Base-by-base conservation (phyloP, 1,139 yeast genomes). In the Hanseniaspora sp. region DNA sequence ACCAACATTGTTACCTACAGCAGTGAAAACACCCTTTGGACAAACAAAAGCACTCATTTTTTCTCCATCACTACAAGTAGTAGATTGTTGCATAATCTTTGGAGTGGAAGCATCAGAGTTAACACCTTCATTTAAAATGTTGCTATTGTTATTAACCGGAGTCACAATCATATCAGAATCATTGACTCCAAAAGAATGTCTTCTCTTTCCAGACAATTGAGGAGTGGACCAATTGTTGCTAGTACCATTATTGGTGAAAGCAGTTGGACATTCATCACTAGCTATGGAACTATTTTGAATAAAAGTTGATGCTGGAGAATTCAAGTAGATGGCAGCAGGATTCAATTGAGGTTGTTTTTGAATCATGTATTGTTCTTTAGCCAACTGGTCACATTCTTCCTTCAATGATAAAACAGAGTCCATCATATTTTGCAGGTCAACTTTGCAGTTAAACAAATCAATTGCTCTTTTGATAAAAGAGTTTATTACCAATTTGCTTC, bases 391-490 rank as follows among this genome's bases (percentile, higher is more conserved):
- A 28, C 54, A 51, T 2, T 34, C 41, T 8, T 44, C 54, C 12
- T 44, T 18, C 23, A 51, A 37, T 11, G 54, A 44, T 12, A 44
- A 12, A 30, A 51, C 39, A 39, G 41, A 41, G 9, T 51, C 48
- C 48, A 51, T 51, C 54, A 51, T 51, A n/a, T 51, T 51, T 39
- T 51, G 54, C 5, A 51, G 28, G 6, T 51, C 48, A 23, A 51
- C 54, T 40, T 51, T 51, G 7, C 48, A 51, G 31, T 51, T 51
- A 33, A 51, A 51, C 34, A 51, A 39, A 46, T 51, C 54, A n/a
- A 51, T 44, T 7, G 54, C 54, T 44, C 54, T 51, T n/a, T 51
- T 51, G 28, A 51, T 51, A 34, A 51, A 51, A 11, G 54, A 51
- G 40, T 51, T 51, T 17, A 51, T 51, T 3, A 51, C 54, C 17